Evolutionary conservation across 164 flowering plant species (phyloP).

Genomic region (Santalum album): DNA sequence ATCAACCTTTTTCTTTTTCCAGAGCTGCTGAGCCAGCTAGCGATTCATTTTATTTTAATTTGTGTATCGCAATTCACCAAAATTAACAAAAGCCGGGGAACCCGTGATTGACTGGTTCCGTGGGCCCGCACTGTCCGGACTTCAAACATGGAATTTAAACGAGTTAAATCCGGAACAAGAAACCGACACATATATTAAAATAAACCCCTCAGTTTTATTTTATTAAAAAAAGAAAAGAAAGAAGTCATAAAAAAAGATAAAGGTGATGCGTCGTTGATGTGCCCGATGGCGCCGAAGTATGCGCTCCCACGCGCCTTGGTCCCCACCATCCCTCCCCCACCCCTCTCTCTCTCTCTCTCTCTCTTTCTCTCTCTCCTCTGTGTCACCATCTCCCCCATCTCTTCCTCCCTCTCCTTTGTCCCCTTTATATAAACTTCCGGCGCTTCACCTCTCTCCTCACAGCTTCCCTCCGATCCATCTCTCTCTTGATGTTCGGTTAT

Average conservation of each 20-base stretch:
- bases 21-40: too few relatives aligned
- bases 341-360: not conserved
- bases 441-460: not conserved
- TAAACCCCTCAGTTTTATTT: not conserved
- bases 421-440: not conserved
- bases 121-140: not conserved
- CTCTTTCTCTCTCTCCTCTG: not conserved
- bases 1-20: too few relatives aligned
- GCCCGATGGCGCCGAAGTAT: not conserved
- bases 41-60: too few relatives aligned
- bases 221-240: not conserved
- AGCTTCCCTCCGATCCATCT: not conserved
- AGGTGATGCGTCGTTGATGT: not conserved
- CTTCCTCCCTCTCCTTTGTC: not conserved
- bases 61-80: too few relatives aligned
- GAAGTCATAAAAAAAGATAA: not conserved
- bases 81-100: not conserved
- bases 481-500: not conserved
- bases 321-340: not conserved
- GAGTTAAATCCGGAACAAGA: not conserved
- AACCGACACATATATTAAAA: not conserved
- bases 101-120: not conserved
- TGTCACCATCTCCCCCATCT: too few relatives aligned
- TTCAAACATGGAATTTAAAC: not conserved
- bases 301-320: slow-evolving; percentile 1